Percentiles rank a stretch among this genome's conserved stretches.
Conservation (phyloP, 768 basidiomycete species). For the Hericium erinaceus region DNA sequence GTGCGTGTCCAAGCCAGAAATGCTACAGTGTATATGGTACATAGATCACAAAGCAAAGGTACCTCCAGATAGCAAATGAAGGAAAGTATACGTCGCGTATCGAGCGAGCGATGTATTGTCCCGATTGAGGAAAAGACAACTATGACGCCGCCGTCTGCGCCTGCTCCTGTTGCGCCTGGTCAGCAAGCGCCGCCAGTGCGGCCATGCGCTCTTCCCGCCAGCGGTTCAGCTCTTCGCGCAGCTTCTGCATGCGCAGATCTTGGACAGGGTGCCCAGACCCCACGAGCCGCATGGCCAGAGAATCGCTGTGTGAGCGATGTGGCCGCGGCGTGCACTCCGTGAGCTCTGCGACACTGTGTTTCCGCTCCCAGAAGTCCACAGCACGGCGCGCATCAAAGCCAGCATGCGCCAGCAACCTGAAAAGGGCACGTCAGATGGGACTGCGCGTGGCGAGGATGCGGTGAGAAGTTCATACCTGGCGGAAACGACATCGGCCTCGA, state of each 20-base stretch:
- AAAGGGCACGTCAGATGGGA: neutral
- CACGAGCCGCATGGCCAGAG: conserved; percentile 36
- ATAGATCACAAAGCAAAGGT: neutral
- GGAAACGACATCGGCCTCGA: conserved; percentile 89
- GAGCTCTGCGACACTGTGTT: conserved; percentile 28
- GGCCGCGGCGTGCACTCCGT: conserved; percentile 35
- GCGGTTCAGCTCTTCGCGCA: conserved; percentile 57
- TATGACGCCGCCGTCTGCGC: neutral
- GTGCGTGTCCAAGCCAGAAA: neutral
- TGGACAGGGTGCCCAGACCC: conserved; percentile 62
- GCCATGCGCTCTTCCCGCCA: conserved; percentile 52
- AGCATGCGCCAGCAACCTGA: conserved; percentile 82
- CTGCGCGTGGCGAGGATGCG: conserved; percentile 3
- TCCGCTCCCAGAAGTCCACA: conserved; percentile 70
- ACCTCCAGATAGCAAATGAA: neutral
- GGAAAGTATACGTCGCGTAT: neutral
- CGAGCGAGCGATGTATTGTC: neutral
- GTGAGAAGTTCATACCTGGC: conserved; percentile 43
- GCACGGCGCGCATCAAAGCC: conserved; percentile 84
- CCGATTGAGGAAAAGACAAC: neutral
- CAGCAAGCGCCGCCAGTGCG: conserved; percentile 13
- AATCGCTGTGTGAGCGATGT: conserved; percentile 13
- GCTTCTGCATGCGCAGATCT: conserved; percentile 47
- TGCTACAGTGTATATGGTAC: neutral
- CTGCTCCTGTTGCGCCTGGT: neutral